Evolutionary conservation across 768 basidiomycete genomes (phyloP), one percentile per base, ranked within the genome.

Genomic region (Pleurotus sapidus): DNA sequence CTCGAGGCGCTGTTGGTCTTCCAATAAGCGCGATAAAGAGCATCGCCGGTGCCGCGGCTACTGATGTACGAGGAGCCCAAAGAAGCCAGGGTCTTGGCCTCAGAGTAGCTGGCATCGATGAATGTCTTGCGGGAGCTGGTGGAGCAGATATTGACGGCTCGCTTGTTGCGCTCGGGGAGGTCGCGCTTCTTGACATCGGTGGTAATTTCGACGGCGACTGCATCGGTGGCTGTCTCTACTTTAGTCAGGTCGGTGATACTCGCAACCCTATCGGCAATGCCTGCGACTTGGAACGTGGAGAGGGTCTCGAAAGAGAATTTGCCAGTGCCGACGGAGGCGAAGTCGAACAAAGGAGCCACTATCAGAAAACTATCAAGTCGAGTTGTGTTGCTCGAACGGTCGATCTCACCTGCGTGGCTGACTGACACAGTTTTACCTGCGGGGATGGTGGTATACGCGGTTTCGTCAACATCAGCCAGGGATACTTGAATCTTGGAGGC

Each of bases 321-420:
- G 5, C 77, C 77, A 6, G 71, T 60, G 45, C 77, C 78, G 53
- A 66, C 67, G 25, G 71, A 59, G 6, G 70, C 68, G 58, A 80
- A 79, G 66, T 79, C 72, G 65, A 67, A 79, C 39, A 81, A 67
- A 2, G 73, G 59, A n/a, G 73, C 72, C 46, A 79, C 76, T 78
- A 56, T 17, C 15, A 30, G 8, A 30, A 30, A 30, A 1, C 8
- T 30, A 9, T 30, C 30, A 30, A 30, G 30, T 9, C 30, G 5
- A 9, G 42, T n/a, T 5, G 1, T 14, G 1, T n/a, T 4, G 15
- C 2, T 7, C 15, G 3, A 6, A 3, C 3, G n/a, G 51, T 37
- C 2, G 4, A 2, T 34, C 30, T 34, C 55, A 75, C 77, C 69
- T 38, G 74, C 67, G 55, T 79, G 78, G 20, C 65, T 64, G 43